Percentiles rank a stretch among this genome's conserved stretches.
Evolutionary conservation across 192 early-diverging fungal genomes (phyloP).

Genomic region (Rhizoclosmatium globosum): DNA sequence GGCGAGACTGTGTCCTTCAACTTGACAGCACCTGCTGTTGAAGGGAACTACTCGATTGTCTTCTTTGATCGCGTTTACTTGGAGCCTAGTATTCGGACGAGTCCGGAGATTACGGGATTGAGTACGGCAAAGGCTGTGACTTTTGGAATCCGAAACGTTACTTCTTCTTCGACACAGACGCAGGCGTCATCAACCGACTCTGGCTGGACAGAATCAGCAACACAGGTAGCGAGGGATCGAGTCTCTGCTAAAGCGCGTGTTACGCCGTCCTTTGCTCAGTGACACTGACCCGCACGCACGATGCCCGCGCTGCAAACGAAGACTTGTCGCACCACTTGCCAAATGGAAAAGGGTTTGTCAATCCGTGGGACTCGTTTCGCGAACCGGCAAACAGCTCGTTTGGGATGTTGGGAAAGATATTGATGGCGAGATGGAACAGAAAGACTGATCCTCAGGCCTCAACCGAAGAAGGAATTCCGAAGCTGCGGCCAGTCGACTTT

Average conservation of each 20-base stretch:
- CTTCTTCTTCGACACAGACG: too few species aligned
- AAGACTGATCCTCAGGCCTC: neutral
- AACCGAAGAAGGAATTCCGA: neutral
- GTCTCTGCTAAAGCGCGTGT: too few species aligned
- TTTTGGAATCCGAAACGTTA: neutral
- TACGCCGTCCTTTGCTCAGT: neutral
- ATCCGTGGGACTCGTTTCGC: slow-evolving; percentile 64
- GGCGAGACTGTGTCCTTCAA: neutral
- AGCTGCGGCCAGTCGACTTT: slow-evolving; percentile 45
- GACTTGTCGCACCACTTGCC: neutral
- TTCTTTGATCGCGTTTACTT: slow-evolving; percentile 17
- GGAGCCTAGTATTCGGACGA: neutral
- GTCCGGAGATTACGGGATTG: neutral
- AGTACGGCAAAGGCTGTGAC: neutral
- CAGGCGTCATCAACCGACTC: too few species aligned
- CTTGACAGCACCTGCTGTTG: neutral
- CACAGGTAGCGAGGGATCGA: too few species aligned
- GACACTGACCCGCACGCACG: neutral
- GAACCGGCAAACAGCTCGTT: slow-evolving; percentile 31
- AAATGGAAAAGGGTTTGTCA: slow-evolving; percentile 53
- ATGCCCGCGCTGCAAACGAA: neutral
- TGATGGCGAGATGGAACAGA: neutral
- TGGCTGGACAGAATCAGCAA: too few species aligned
- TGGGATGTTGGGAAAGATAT: neutral
- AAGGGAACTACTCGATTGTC: neutral